Percentiles rank a stretch among this genome's conserved stretches.
Conservation (phyloP, 495 filamentous ascomycete species). For the Corynascus novoguineensis region DNA sequence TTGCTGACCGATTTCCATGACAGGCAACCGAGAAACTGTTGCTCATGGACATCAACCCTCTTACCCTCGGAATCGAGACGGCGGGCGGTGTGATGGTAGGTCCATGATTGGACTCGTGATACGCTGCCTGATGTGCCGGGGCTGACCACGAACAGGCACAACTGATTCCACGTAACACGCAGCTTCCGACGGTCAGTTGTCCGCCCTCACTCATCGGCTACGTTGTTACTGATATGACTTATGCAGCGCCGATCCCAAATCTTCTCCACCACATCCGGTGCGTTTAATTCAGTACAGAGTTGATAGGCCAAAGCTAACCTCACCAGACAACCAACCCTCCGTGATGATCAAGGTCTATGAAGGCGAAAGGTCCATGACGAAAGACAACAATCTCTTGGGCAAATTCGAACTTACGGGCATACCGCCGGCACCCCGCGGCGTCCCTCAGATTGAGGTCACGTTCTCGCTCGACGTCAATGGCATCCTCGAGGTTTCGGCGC, state of each 20-base stretch:
- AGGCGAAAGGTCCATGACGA: constrained; percentile 86
- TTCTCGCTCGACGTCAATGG: constrained; percentile 94
- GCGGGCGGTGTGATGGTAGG: constrained; percentile 78
- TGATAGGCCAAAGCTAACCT: neutral
- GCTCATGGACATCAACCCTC: constrained; percentile 91
- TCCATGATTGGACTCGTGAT: neutral
- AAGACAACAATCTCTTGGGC: constrained; percentile 88
- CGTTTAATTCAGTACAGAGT: neutral
- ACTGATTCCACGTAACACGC: constrained; percentile 82
- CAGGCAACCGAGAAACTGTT: constrained; percentile 58
- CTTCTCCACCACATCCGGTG: constrained; percentile 76
- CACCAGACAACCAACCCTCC: constrained; percentile 79
- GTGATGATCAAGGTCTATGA: constrained; percentile 92
- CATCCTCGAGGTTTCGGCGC: constrained; percentile 85
- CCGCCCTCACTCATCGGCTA: neutral
- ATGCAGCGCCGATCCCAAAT: constrained; percentile 72
- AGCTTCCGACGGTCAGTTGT: constrained; percentile 62
- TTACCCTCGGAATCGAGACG: constrained; percentile 94
- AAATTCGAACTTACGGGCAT: constrained; percentile 93
- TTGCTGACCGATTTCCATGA: constrained; percentile 59
- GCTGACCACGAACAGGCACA: constrained; percentile 50
- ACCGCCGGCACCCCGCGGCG: constrained; percentile 81
- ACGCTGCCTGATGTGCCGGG: neutral
- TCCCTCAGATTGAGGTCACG: constrained; percentile 90
- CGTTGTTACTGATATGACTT: neutral